phyloP scores from a whole-genome alignment of 495 filamentous ascomycete species.

The Annulohypoxylon bovei region DNA sequence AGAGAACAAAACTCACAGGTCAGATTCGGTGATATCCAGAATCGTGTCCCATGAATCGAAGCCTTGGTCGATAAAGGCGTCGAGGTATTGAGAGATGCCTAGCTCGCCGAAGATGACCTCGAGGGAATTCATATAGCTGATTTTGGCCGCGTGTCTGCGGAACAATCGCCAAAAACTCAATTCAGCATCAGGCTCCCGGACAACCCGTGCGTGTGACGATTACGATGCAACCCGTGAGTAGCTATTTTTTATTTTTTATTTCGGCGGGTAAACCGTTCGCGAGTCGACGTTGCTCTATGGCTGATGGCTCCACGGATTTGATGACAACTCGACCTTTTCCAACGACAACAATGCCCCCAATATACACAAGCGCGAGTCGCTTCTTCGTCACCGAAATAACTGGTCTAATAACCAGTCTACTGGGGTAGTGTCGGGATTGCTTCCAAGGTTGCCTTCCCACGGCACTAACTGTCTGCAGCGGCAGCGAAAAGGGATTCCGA shows the following conservation, averaged over 20 bases:
- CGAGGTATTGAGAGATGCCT: constrained; percentile 77
- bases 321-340: constrained; percentile 12
- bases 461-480: constrained; percentile 11
- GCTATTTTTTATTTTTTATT: background rate
- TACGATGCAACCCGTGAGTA: background rate
- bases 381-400: constrained; percentile 27
- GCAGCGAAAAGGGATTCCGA: constrained; percentile 1
- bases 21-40: constrained; percentile 80
- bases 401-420: constrained; percentile 47
- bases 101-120: constrained; percentile 71
- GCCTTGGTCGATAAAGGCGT: constrained; percentile 74
- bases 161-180: constrained; percentile 25
- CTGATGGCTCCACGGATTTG: background rate
- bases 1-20: constrained; percentile 66
- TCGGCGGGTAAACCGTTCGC: background rate
- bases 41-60: constrained; percentile 86
- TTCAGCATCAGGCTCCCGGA: constrained; percentile 36
- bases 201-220: constrained; percentile 5
- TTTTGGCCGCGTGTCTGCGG: constrained; percentile 43
- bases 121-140: constrained; percentile 57
- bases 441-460: constrained; percentile 9
- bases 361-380: constrained; percentile 15
- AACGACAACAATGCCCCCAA: constrained; percentile 24
- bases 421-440: constrained; percentile 17
- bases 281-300: constrained; percentile 17